A percentile compares a stretch with the other conserved stretches of the same genome.
These are phyloP conservation scores for Podospora comata DNA, from an alignment of 495 filamentous ascomycete genomes.

Conservation along the genomic window DNA sequence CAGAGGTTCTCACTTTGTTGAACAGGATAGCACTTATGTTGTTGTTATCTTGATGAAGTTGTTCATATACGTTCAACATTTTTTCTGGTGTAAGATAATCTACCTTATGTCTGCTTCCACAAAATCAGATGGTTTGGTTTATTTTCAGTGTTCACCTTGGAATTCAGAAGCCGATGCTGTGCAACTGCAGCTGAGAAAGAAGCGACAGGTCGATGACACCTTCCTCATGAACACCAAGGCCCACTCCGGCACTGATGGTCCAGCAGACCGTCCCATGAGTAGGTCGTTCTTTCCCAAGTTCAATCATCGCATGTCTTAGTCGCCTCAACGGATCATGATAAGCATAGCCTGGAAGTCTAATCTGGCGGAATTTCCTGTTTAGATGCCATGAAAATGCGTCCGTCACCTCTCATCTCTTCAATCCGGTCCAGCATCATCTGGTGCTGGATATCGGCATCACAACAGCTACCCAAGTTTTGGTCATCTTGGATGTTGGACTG, in stretches of 20 bases:
- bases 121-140: background rate
- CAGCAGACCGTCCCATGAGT: background rate
- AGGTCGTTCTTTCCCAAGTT: background rate
- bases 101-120: too few species aligned
- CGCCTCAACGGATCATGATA: background rate
- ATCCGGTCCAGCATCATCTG: background rate
- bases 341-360: background rate
- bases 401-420: background rate
- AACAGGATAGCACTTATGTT: too few species aligned
- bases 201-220: background rate
- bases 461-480: background rate
- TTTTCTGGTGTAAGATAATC: too few species aligned
- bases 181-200: background rate
- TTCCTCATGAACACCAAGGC: background rate
- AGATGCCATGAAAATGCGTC: background rate
- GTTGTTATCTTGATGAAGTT: too few species aligned
- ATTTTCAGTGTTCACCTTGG: background rate
- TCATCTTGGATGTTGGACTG: background rate
- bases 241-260: background rate
- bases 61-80: too few species aligned
- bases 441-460: background rate
- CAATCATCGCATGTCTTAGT: background rate
- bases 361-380: background rate
- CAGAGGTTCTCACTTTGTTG: too few species aligned
- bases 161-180: background rate